Evolutionary conservation across 345 rosid genomes (phyloP), one percentile per base, ranked within the genome.

Genomic region (Salix arbutifolia): DNA sequence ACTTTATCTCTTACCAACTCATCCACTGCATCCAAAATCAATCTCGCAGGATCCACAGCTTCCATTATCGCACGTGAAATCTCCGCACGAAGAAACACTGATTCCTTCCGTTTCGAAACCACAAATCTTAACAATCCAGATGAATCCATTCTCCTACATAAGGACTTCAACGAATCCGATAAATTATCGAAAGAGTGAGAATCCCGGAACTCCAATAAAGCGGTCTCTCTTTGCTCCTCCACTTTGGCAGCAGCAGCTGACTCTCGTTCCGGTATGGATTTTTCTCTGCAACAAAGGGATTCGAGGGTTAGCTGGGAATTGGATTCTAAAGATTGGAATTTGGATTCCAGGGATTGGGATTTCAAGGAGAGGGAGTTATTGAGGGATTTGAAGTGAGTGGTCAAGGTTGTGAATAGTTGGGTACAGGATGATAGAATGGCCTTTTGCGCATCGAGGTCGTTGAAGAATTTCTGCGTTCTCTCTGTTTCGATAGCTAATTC

Each of bases 11-110:
- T 77, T 50, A 86, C 75, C 35, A 83, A 88, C 77, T 89, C 89
- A 52, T 89, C 91, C 76, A 89, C 83, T 3, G 91, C 88, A 33
- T 89, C 89, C 46, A 86, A 75, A 38, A 86, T 84, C 76, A 89
- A 68, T 77, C 78, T 64, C 65, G 86, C 85, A 4, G 87, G 90
- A 66, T 89, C 91, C 30, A 89, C 86, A 4, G 90, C 84, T 73
- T 82, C 91, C 67, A 69, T 66, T 16, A 89, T 50, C 14, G 89
- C 87, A 0, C 67, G 53, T 8, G 83, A 71, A 44, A 88, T 79
- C 85, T 86, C 89, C 33, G 86, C 80, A n/a, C 89, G 72, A 70
- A 89, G 65, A 3, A 83, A 40, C 71, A 78, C 83, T 4, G 91
- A 86, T 67, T 89, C 91, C 80, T 85, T 89, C 75, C 91, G 72